phyloP scores from a whole-genome alignment of 768 basidiomycete species.

The Boletus sensibilis region DNA sequence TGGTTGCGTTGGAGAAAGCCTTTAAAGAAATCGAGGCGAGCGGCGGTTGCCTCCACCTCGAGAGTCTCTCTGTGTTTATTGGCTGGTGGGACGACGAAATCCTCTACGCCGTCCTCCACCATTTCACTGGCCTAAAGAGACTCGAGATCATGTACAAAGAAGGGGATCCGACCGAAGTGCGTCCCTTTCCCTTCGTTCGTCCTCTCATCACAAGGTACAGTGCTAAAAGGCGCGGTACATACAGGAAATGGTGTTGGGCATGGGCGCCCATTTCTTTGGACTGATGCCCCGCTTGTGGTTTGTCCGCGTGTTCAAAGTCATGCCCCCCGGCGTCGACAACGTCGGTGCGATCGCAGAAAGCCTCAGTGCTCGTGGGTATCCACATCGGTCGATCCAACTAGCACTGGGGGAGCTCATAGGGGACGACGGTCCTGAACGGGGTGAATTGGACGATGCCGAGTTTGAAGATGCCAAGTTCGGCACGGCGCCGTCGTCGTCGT shows the following conservation, averaged over 20 bases:
- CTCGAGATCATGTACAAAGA: constrained; percentile 41
- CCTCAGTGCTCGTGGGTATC: constrained; percentile 6
- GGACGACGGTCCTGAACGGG: constrained; percentile 11
- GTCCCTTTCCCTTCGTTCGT: constrained; percentile 6
- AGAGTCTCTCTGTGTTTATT: constrained; percentile 35
- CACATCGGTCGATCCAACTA: constrained; percentile 12
- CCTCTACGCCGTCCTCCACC: constrained; percentile 39
- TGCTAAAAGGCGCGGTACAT: background rate
- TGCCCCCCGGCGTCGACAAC: constrained; percentile 16
- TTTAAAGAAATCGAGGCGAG: constrained; percentile 27
- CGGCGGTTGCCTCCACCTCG: constrained; percentile 23
- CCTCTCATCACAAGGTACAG: too few species aligned
- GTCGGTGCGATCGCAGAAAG: constrained; percentile 3
- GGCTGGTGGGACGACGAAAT: constrained; percentile 48
- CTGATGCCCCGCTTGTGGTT: constrained; percentile 37
- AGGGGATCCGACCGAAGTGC: constrained; percentile 42
- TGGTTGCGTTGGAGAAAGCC: constrained; percentile 24
- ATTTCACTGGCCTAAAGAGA: constrained; percentile 37
- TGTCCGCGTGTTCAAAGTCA: constrained; percentile 38
- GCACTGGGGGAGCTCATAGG: constrained; percentile 11
- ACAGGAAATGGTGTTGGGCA: constrained; percentile 40
- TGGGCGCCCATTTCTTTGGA: constrained; percentile 44
- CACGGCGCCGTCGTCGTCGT: background rate
- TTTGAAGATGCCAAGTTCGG: constrained; percentile 19
- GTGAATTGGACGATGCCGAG: constrained; percentile 23